Evolutionary conservation across 306 rosid species (phyloP).

Genomic region (Vigna trinervia): DNA sequence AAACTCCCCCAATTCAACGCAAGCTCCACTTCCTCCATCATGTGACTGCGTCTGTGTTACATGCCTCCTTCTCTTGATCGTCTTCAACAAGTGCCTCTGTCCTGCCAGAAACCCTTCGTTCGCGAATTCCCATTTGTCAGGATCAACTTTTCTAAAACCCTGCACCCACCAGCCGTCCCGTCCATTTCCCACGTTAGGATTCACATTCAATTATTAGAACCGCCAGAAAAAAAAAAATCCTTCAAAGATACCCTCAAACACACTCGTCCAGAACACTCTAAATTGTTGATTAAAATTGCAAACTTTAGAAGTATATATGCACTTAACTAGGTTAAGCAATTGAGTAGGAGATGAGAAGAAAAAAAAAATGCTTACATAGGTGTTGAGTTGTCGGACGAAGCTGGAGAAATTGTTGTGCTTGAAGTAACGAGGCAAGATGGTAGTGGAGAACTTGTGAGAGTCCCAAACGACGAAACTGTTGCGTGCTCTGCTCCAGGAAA

Average conservation of each 20-base stretch:
- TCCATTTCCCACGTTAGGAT: not conserved
- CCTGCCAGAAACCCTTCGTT: slow-evolving; percentile 93
- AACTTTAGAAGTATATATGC: no score
- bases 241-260: no score
- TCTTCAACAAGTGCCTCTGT: slow-evolving; percentile 73
- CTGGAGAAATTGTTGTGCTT: slow-evolving; percentile 94
- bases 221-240: no score
- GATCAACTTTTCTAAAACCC: slow-evolving; percentile 96
- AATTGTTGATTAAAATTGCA: no score
- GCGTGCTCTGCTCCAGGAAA: slow-evolving; percentile 88
- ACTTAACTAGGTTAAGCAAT: not conserved
- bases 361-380: slow-evolving; percentile 58
- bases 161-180: slow-evolving; percentile 22
- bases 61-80: slow-evolving; percentile 87
- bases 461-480: slow-evolving; percentile 98
- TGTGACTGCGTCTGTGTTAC: slow-evolving; percentile 58
- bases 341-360: no score
- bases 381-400: slow-evolving; percentile 96
- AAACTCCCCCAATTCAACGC: slow-evolving; percentile 77
- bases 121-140: slow-evolving; percentile 97
- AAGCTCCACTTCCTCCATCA: slow-evolving; percentile 54
- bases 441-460: slow-evolving; percentile 66
- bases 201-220: not conserved
- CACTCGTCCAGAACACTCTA: no score
- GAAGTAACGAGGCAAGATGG: slow-evolving; percentile 86